phyloP scores from a whole-genome alignment of 371 early-diverging fungal genomes.

The Dinochytrium kinnereticum region DNA sequence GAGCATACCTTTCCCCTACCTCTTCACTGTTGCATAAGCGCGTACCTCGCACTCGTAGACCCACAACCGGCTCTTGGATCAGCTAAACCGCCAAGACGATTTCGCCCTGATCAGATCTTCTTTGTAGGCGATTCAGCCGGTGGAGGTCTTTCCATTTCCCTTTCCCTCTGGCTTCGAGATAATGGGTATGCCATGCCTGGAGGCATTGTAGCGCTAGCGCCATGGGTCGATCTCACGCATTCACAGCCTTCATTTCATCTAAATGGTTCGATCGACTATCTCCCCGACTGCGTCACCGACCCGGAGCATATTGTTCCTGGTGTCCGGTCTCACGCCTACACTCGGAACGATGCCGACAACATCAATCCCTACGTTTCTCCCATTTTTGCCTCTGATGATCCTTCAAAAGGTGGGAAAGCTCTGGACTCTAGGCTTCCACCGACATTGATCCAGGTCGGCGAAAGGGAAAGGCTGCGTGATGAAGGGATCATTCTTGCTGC shows the following conservation, averaged over 20 bases:
- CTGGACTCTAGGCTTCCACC: constrained; percentile 47
- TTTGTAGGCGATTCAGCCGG: constrained; percentile 87
- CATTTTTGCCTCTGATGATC: constrained; percentile 8
- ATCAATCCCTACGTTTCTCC: constrained; percentile 27
- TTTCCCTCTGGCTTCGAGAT: constrained; percentile 44
- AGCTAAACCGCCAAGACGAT: constrained; percentile 45
- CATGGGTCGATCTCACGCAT: constrained; percentile 68
- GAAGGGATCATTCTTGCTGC: constrained; percentile 40
- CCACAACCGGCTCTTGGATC: constrained; percentile 36
- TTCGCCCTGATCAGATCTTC: constrained; percentile 62
- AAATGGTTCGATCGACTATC: constrained; percentile 61
- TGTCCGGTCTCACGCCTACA: constrained; percentile 23
- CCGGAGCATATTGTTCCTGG: constrained; percentile 18
- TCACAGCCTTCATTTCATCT: constrained; percentile 61
- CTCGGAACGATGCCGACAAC: constrained; percentile 19
- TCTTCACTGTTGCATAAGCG: constrained; percentile 77
- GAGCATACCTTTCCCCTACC: constrained; percentile 83
- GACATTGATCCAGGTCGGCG: constrained; percentile 55
- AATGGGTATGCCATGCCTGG: constrained; percentile 35
- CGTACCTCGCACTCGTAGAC: constrained; percentile 70
- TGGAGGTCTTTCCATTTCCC: constrained; percentile 39
- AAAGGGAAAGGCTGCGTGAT: constrained; percentile 55
- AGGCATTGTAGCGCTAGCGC: constrained; percentile 54
- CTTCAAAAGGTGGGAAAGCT: neutral
- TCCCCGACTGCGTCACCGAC: constrained; percentile 47